Evolutionary conservation across 139 green algal genomes (phyloP).

Genomic region (Volvox africanus): DNA sequence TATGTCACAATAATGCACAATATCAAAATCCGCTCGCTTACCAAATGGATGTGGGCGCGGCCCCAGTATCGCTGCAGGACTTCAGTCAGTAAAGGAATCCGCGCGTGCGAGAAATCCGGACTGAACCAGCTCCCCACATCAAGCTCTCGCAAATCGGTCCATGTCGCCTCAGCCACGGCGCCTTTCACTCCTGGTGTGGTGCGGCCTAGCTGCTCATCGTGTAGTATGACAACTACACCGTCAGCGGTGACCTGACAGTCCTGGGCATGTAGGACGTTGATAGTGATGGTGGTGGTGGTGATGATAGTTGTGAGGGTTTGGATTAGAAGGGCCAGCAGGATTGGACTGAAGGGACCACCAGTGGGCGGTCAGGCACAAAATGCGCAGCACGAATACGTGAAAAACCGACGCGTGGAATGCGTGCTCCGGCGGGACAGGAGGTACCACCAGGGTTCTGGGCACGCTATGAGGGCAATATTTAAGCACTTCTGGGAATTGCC

Average conservation of each 20-base stretch:
- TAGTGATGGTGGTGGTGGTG: neutral
- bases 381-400: too few relatives aligned
- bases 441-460: too few relatives aligned
- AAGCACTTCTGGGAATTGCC: too few relatives aligned
- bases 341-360: too few relatives aligned
- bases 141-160: constrained; percentile 39
- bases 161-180: neutral
- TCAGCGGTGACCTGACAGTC: constrained; percentile 66
- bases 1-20: too few relatives aligned
- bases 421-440: too few relatives aligned
- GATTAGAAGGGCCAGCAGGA: neutral
- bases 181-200: constrained; percentile 42
- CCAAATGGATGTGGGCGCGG: constrained; percentile 63
- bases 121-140: constrained; percentile 64
- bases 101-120: neutral
- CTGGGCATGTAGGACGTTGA: neutral
- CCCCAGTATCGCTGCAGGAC: constrained; percentile 51
- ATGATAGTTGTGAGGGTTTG: neutral
- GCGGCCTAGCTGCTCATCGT: constrained; percentile 59
- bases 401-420: too few relatives aligned
- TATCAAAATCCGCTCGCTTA: neutral
- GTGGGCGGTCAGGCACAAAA: too few relatives aligned
- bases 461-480: too few relatives aligned
- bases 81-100: constrained; percentile 51
- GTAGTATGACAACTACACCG: constrained; percentile 52